These are phyloP conservation scores for Penicillium robsamsonii DNA, from an alignment of 495 filamentous ascomycete genomes.

Conservation along the genomic window DNA sequence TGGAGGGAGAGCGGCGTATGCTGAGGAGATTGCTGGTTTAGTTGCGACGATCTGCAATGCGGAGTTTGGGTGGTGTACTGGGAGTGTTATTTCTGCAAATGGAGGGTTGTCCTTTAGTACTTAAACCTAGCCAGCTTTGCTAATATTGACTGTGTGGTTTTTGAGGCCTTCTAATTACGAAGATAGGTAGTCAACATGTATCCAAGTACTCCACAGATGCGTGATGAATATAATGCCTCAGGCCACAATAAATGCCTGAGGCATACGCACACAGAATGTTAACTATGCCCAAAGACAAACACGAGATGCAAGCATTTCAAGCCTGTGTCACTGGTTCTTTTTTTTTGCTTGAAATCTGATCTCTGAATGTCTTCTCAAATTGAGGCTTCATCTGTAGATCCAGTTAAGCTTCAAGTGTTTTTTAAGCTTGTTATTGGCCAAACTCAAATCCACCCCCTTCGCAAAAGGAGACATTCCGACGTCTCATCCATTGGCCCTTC, in stretches of 20 bases:
- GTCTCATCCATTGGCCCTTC: not conserved
- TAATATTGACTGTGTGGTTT: too few species aligned
- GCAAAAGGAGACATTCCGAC: not conserved
- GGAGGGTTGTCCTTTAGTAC: constrained; percentile 39
- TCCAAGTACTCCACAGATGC: too few species aligned
- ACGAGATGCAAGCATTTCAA: not conserved
- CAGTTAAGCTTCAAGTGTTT: not conserved
- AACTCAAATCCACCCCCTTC: constrained; percentile 3
- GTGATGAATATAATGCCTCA: too few species aligned
- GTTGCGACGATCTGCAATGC: constrained; percentile 70
- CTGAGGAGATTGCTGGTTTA: constrained; percentile 66
- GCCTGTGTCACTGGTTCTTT: not conserved
- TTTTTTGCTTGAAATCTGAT: not conserved
- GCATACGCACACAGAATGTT: not conserved
- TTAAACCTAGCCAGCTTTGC: not conserved
- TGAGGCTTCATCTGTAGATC: not conserved
- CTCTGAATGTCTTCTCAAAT: not conserved
- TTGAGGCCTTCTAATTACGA: too few species aligned
- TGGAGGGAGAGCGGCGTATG: constrained; percentile 43
- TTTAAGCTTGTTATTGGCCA: not conserved
- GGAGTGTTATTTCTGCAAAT: constrained; percentile 71
- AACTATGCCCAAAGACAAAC: not conserved
- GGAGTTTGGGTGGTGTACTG: constrained; percentile 71
- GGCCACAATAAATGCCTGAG: not conserved
- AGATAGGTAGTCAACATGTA: too few species aligned